Base-by-base conservation (phyloP, 176 grass and related monocot species). In the Thinopyrum elongatum region DNA sequence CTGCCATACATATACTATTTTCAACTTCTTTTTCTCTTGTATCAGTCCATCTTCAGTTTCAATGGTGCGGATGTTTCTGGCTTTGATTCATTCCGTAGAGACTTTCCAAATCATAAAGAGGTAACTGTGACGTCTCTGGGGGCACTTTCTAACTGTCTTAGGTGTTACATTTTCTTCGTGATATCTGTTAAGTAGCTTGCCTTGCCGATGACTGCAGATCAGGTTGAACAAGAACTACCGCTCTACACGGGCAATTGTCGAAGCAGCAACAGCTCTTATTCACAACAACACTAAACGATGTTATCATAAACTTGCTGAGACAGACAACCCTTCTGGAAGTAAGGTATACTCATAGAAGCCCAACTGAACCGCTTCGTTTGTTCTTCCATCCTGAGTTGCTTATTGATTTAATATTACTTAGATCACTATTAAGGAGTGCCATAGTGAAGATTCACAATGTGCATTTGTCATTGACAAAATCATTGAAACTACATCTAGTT, bases 11-110 rank as follows among this genome's bases (percentile, higher is more conserved):
- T 84, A 42, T 76, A 77, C 39, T 60, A 71, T 38, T 39, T 65
- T 86, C 31, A 77, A 70, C 58, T 38, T 85, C 51, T 67, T 83
- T 63, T 87, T 78, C n/a, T 82, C 53, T 80, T 92, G 38, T 82
- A 51, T 85, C 79, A 98, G 95, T 98, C 93, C 67, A 98, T 98
- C 89, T 98, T 98, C 93, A 95, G 95, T 92, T 98, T 98, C 76
- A 98, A 95, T 74, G 95, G 95, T 62, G 95, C 95, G 22, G 84
- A 98, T 91, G 85, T 75, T 65, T 98, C 93, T 59, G 95, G 95
- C 76, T 98, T 98, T 74, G 90, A 98, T 90, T 98, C 95, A 72
- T 98, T 98, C 70, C 91, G 93, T 74, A 94, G 74, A 82, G 95
- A 98, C 80, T 98, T 95, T 90, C 90, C 91, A 30, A 92, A 87